Percentiles rank a stretch among this genome's conserved stretches.
These are phyloP conservation scores for Mycena indigotica DNA, from an alignment of 768 basidiomycete genomes.

Conservation along the genomic window DNA sequence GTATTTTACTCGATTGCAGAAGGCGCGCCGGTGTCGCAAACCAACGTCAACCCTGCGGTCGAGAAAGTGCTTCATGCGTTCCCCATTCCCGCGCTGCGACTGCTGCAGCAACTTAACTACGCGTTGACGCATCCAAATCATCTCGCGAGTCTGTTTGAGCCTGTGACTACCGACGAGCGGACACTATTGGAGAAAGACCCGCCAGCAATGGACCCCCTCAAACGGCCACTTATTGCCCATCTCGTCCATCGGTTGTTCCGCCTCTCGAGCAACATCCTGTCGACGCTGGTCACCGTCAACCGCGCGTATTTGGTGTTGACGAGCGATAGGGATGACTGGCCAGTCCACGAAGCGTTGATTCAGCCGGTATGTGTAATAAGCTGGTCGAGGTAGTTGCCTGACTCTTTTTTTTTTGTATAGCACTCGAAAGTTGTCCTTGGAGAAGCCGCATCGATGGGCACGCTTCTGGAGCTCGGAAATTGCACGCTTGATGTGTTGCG, in stretches of 20 bases:
- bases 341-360: conserved; percentile 64
- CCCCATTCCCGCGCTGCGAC: conserved; percentile 63
- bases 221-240: conserved; percentile 71
- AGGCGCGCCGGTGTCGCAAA: conserved; percentile 46
- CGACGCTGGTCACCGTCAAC: conserved; percentile 70
- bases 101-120: conserved; percentile 88
- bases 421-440: conserved; percentile 83
- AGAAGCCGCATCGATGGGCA: conserved; percentile 84
- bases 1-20: conserved; percentile 76
- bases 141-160: conserved; percentile 78
- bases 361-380: conserved; percentile 59
- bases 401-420: conserved; percentile 38
- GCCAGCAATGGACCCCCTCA: conserved; percentile 59
- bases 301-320: conserved; percentile 68
- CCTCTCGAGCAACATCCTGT: conserved; percentile 68
- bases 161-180: conserved; percentile 76
- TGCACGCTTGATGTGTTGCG: conserved; percentile 74
- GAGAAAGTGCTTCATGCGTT: conserved; percentile 71
- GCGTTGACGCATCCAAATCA: conserved; percentile 91
- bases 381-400: neutral
- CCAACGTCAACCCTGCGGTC: conserved; percentile 51
- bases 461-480: conserved; percentile 82
- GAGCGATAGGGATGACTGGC: conserved; percentile 72
- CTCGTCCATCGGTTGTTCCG: conserved; percentile 73
- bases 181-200: conserved; percentile 67